phyloP scores from a whole-genome alignment of 805 yeast species.

The Brettanomyces nanus region DNA sequence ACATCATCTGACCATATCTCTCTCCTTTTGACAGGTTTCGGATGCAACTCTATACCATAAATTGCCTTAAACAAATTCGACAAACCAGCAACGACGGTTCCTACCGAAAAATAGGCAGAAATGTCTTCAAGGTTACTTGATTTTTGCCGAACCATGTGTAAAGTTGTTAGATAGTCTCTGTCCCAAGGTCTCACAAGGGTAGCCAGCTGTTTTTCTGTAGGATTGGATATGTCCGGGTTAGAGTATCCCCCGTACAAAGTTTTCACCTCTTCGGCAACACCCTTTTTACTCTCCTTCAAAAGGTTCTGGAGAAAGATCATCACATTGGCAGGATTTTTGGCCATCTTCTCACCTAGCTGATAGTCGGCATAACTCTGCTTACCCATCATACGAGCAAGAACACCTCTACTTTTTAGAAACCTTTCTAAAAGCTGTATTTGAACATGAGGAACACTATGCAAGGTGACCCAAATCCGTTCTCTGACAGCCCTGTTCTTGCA shows the following conservation, averaged over 20 bases:
- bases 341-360: constrained; percentile 86
- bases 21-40: constrained; percentile 53
- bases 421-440: constrained; percentile 56
- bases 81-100: constrained; percentile 78
- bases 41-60: constrained; percentile 71
- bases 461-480: constrained; percentile 61
- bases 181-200: constrained; percentile 78
- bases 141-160: constrained; percentile 25
- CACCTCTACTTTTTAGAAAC: constrained; percentile 57
- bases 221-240: constrained; percentile 13
- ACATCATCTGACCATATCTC: constrained; percentile 91
- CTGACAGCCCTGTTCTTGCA: constrained; percentile 53
- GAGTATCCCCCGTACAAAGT: constrained; percentile 28
- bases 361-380: constrained; percentile 65
- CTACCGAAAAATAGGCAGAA: constrained; percentile 72
- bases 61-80: constrained; percentile 60
- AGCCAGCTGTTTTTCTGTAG: constrained; percentile 33
- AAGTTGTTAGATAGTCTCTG: constrained; percentile 50
- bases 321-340: constrained; percentile 71
- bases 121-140: constrained; percentile 38
- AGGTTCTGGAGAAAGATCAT: constrained; percentile 56
- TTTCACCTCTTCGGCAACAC: constrained; percentile 53
- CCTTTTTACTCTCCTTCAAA: constrained; percentile 40
- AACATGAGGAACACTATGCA: constrained; percentile 54
- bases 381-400: constrained; percentile 68